Base-by-base conservation (phyloP, 345 rosid genomes). In the Ceriops decandra region DNA sequence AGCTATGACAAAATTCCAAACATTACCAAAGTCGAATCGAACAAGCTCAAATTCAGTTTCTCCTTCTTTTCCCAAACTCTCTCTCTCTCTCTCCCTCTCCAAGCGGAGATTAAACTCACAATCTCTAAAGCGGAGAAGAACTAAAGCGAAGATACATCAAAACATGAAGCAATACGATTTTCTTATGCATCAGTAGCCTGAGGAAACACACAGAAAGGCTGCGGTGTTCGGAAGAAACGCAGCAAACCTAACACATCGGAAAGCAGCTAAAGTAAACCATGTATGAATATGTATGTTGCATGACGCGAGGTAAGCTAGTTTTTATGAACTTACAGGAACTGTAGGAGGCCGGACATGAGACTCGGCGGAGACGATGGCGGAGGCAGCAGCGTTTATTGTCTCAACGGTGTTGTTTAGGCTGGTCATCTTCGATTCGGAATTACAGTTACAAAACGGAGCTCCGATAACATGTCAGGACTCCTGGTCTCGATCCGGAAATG, bases 371-470 rank as follows among this genome's bases (percentile, higher is more conserved):
- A 88, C 83, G 82, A 90, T 90, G 68, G 97, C 98, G 10, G 95
- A 68, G 59, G 97, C 98, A 52, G 98, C 96, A 75, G 97, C 98
- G 92, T 90, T 90, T 49, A 88, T 83, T 52, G 95, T 92, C 58
- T 87, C 91, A 60, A 88, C 86, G 80, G 85, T 87, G 77, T 76
- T 77, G 76, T 82, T 80, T 4, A 82, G 80, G 76, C 75, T 73
- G 42, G 83, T 84, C 95, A 87, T 88, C 62, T 57, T 80, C 31
- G 73, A 61, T 62, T 71, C 64, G 62, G 59, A 69, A 59, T 51
- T 51, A 7, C 63, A 26, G 13, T 42, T 42, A 42, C 17, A 42
- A 13, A 73, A 57, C 24, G 32, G 20, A 30, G 62, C 31, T 68
- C 38, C 38, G 52, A 67, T 74, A 64, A 57, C 82, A 78, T 80